Percentiles rank a stretch among this genome's conserved stretches.
These are phyloP conservation scores for Ganoderma lingzhi DNA, from an alignment of 1,284 basidiomycete species.

Conservation along the genomic window DNA sequence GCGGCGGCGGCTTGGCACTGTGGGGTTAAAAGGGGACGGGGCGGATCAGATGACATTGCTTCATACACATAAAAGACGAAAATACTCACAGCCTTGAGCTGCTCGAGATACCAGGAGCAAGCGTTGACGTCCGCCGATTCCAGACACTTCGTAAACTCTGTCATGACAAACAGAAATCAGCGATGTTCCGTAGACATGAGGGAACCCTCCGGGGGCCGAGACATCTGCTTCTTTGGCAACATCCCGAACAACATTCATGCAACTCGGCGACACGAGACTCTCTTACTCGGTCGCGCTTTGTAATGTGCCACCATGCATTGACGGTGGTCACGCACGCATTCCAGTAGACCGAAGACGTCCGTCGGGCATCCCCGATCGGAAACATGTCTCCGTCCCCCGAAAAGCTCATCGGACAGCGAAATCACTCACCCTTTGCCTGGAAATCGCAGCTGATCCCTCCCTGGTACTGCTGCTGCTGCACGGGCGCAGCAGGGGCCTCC, in stretches of 20 bases:
- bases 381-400: not conserved
- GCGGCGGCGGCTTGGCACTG: slow-evolving; percentile 83
- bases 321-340: not conserved
- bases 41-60: slow-evolving; percentile 17
- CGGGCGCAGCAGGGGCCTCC: slow-evolving; percentile 51
- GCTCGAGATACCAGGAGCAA: slow-evolving; percentile 85
- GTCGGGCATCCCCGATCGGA: not conserved
- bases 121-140: slow-evolving; percentile 79
- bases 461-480: slow-evolving; percentile 53
- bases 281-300: not conserved
- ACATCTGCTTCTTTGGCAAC: not conserved
- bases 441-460: slow-evolving; percentile 64
- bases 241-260: not conserved
- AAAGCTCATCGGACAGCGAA: slow-evolving; percentile 7
- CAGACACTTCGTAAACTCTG: slow-evolving; percentile 81
- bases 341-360: not conserved
- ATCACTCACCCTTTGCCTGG: slow-evolving; percentile 73
- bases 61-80: not conserved
- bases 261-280: not conserved
- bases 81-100: slow-evolving; percentile 78
- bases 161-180: slow-evolving; percentile 14
- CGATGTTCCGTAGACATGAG: slow-evolving; percentile 10
- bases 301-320: not conserved
- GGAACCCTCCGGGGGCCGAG: not conserved
- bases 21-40: slow-evolving; percentile 15